Base-by-base conservation (phyloP, 441 rosid genomes). In the Dalechampia spathulata region DNA sequence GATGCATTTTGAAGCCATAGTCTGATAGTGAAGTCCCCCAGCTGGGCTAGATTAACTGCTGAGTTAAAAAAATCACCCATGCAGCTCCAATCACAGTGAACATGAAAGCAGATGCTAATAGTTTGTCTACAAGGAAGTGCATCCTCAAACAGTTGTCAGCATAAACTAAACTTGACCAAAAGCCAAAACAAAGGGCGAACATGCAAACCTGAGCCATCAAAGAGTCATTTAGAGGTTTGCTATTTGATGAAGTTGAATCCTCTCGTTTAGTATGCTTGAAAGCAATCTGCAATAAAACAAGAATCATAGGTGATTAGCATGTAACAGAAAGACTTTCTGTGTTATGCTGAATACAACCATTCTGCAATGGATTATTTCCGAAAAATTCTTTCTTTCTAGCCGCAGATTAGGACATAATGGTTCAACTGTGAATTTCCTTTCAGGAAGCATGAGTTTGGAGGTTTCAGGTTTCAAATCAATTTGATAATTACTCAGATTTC, bases 201-300 rank as follows among this genome's bases (percentile, higher is more conserved):
- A 56, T 43, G 56, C 62, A 64, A 64, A 83, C 90, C 90, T 86
- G 85, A 69, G 76, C 86, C 75, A 76, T 49, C 75, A 86, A 74
- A 53, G 66, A 47, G 53, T 79, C 80, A 76, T 61, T 68, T 20
- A 50, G 67, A 19, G 86, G 80, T 73, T 79, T 83, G 38, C 65
- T 71, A 28, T 26, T 65, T 8, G 80, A 52, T 50, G 77, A 43
- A 42, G 75, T 20, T 57, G 83, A 68, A 62, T 72, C 78, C 49
- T 72, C 79, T 44, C 65, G 63, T 54, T 42, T 70, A 62, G 77
- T 53, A 66, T 67, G 80, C 75, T 66, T 78, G n/a, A 63, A 57
- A 37, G 69, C 73, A 60, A 78, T 55, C 90, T 83, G 75, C 49
- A 44, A 20, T 6, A 42, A n/a, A 55, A 48, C 17, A 36, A 1